Evolutionary conservation across 768 basidiomycete species (phyloP).

Genomic region (Suillus hirtellus): DNA sequence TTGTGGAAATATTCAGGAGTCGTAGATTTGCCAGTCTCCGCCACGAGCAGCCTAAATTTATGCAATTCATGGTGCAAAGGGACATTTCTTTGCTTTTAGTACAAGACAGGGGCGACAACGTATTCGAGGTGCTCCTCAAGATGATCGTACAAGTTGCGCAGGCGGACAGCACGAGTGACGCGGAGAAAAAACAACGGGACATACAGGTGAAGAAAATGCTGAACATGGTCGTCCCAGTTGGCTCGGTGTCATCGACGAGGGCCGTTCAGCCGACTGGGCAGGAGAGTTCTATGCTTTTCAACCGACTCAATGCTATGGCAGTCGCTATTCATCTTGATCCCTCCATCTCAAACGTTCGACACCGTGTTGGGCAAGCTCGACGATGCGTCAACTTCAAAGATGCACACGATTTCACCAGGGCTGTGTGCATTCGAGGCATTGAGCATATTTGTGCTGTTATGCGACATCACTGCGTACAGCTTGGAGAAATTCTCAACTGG

Average conservation of each 20-base stretch:
- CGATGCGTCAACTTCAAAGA: constrained; percentile 68
- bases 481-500: constrained; percentile 63
- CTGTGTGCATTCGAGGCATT: constrained; percentile 74
- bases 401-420: constrained; percentile 61
- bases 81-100: constrained; percentile 54
- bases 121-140: constrained; percentile 81
- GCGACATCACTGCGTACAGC: constrained; percentile 49
- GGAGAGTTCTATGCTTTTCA: constrained; percentile 77
- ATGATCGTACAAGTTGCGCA: constrained; percentile 67
- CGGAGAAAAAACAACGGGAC: constrained; percentile 36
- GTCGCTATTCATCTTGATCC: constrained; percentile 72
- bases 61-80: constrained; percentile 62
- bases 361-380: constrained; percentile 63
- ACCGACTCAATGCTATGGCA: constrained; percentile 75
- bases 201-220: constrained; percentile 65
- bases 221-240: constrained; percentile 70
- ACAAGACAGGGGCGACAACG: constrained; percentile 59
- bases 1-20: constrained; percentile 73
- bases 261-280: constrained; percentile 46
- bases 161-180: constrained; percentile 28
- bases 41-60: constrained; percentile 63
- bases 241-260: constrained; percentile 64
- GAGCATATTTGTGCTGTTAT: constrained; percentile 68
- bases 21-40: constrained; percentile 75
- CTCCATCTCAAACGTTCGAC: constrained; percentile 41